A percentile compares a stretch with the other conserved stretches of the same genome.
These are phyloP conservation scores for Microbotryum scabiosae DNA, from an alignment of 1,284 basidiomycete species.

Conservation along the genomic window DNA sequence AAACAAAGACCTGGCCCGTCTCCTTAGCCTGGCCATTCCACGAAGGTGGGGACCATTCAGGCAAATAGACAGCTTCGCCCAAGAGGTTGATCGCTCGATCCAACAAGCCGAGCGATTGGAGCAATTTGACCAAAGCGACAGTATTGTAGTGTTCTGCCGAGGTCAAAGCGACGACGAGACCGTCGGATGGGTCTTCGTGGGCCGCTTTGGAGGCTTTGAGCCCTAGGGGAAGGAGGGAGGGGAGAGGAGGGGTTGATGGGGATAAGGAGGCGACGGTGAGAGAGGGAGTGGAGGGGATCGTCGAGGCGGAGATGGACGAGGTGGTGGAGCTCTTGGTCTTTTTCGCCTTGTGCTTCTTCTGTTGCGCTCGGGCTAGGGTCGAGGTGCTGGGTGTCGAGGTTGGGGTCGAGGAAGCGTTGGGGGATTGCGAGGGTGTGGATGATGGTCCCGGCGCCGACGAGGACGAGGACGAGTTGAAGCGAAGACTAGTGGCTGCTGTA, in stretches of 20 bases:
- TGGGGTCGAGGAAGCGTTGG: conserved; percentile 1
- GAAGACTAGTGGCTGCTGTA: not conserved
- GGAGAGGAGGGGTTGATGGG: not conserved
- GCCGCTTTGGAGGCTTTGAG: not conserved
- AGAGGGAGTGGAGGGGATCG: not conserved
- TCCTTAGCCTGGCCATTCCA: not conserved
- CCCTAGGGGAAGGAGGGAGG: conserved; percentile 1
- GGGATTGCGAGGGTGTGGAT: not conserved
- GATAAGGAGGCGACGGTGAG: conserved; percentile 6
- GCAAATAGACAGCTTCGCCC: conserved; percentile 34
- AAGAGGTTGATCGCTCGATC: conserved; percentile 33
- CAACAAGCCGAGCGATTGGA: conserved; percentile 26
- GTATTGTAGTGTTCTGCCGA: conserved; percentile 33
- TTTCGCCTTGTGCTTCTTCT: conserved; percentile 27
- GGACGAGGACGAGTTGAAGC: not conserved
- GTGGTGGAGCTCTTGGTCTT: conserved; percentile 12
- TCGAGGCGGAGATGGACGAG: not conserved
- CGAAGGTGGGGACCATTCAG: conserved; percentile 26
- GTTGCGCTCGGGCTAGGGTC: conserved; percentile 1
- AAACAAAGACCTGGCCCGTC: conserved; percentile 32
- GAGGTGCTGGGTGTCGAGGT: not conserved
- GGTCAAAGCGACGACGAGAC: conserved; percentile 30
- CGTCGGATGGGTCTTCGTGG: conserved; percentile 14
- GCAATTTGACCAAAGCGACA: conserved; percentile 21
- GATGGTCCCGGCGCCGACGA: not conserved